Conservation (phyloP, 2,329 filamentous ascomycete species). For the Trichoderma asperellum region DNA sequence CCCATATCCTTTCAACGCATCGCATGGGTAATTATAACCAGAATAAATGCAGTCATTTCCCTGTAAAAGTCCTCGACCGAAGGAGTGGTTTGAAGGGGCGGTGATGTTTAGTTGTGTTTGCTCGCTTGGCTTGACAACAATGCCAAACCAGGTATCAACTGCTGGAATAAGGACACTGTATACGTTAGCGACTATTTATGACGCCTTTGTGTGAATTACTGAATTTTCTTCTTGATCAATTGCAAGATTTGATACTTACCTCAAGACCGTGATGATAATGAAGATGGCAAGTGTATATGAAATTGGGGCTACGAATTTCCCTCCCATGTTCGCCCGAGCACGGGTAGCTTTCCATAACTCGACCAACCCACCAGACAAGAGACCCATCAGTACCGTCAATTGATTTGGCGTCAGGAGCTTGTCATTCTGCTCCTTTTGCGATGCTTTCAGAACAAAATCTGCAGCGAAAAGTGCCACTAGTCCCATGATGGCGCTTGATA, state of each 20-base stretch:
- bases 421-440: neutral
- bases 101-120: neutral
- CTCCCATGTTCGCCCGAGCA: neutral
- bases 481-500: neutral
- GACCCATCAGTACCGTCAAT: neutral
- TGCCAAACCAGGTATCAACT: conserved; percentile 11
- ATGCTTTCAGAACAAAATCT: neutral
- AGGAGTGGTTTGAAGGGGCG: neutral
- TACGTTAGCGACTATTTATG: neutral
- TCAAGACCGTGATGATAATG: neutral
- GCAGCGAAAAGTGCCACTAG: conserved; percentile 4
- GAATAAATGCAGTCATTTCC: neutral
- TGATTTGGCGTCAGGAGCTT: conserved; percentile 8
- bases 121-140: neutral
- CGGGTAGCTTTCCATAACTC: neutral
- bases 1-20: neutral
- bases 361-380: neutral
- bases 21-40: neutral
- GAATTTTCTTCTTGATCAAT: neutral
- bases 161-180: neutral
- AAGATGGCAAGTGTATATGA: neutral
- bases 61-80: neutral
- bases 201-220: accelerated
- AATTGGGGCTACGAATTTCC: neutral
- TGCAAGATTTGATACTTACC: neutral